Base-by-base conservation (phyloP, 2,329 filamentous ascomycete species). In the Helotiales sp. region DNA sequence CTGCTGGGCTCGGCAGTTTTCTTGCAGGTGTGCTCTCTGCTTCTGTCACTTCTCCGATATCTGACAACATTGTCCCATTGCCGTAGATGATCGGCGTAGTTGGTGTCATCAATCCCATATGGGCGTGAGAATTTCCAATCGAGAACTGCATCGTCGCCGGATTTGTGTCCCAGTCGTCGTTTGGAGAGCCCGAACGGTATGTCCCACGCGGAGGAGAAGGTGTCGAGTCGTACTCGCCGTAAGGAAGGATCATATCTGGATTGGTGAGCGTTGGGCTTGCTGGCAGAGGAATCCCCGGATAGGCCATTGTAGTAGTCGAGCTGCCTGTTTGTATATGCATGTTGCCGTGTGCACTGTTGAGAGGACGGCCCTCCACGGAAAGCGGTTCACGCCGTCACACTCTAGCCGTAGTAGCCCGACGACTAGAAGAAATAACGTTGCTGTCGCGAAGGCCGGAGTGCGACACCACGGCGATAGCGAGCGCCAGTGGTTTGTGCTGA, bases 191-290 rank as follows among this genome's bases (percentile, higher is more conserved):
- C 33, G 79, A 71, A 34, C 75, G 75, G 57, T 63, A 62, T 5
- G 57, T 29, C 19, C 53, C 34, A 19, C 62, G 60, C 33, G 61
- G 58, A 40, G 67, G 79, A 57, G 81, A 76, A 71, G 83, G 75
- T 70, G 80, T 76, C 71, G 80, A 77, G 71, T 82, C 71, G 72
- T 80, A 81, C 63, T 85, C 83, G 69, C 87, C 86, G 71, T 89
- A 86, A 60, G 93, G 93, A 52, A 97, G 78, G 68, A 97, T 96
- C 91, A 96, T 93, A 72, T 96, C 93, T 52, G 92, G 91, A 73
- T 96, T 96, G 55, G 91, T 96, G 68, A 97, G 78, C 2, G 93
- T 96, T 47, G 93, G 93, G 59, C 91, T 96, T 12, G 85, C 85
- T 63, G 89, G 86, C 57, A 79, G 74, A 44, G 79, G 58, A 22